Percentiles rank a stretch among this genome's conserved stretches.
These are phyloP conservation scores for Gillenia trifoliata DNA, from an alignment of 306 rosid genomes.

Conservation along the genomic window DNA sequence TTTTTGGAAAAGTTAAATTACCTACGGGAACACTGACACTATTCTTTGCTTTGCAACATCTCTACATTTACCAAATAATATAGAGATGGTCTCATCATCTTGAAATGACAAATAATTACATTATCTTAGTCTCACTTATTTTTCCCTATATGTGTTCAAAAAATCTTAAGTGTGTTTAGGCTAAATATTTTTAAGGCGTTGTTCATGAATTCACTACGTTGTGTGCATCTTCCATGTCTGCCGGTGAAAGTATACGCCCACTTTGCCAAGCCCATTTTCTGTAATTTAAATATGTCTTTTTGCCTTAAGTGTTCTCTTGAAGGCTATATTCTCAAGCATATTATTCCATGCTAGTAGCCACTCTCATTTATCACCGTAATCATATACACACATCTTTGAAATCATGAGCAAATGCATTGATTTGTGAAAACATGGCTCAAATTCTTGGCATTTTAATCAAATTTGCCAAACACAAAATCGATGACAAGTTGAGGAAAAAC, in stretches of 20 bases:
- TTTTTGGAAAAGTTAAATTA: background rate
- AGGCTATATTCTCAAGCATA: constrained; percentile 3
- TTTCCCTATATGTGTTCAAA: no score
- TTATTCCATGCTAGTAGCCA: constrained; percentile 1
- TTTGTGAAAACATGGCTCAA: background rate
- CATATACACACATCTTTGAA: constrained; percentile 5
- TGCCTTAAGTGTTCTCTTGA: no score
- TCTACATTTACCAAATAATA: background rate
- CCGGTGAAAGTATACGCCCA: background rate
- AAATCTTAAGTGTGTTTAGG: background rate
- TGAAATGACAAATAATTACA: background rate
- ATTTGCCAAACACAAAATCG: background rate
- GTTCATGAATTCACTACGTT: background rate
- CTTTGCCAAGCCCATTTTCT: no score
- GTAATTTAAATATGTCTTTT: no score
- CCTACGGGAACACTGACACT: no score
- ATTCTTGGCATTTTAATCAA: constrained; percentile 2
- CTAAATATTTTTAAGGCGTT: background rate
- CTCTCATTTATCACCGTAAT: constrained; percentile 8
- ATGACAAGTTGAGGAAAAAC: no score
- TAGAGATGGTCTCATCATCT: background rate
- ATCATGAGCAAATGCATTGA: background rate
- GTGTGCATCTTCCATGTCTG: constrained; percentile 14
- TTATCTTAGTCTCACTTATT: no score
- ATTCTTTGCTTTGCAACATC: background rate